These are phyloP conservation scores for Vigna reflexopilosa DNA, from an alignment of 306 rosid genomes.

Conservation along the genomic window DNA sequence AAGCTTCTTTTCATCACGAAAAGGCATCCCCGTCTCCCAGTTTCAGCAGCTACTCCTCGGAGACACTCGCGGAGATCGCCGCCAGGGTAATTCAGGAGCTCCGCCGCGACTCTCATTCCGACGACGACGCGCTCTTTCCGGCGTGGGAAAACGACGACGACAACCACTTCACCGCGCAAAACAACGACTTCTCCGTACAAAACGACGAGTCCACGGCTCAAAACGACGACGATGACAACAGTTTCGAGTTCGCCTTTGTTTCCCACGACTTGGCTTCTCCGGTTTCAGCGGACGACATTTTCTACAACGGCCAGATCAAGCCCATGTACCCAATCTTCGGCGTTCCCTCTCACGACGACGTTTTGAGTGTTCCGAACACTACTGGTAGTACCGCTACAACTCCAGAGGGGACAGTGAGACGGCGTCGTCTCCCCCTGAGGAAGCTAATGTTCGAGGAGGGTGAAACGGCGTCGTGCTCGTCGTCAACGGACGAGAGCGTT, in stretches of 20 bases:
- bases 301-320: conserved; percentile 84
- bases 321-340: conserved; percentile 76
- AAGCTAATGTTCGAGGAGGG: conserved; percentile 82
- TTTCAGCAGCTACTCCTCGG: conserved; percentile 80
- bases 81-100: conserved; percentile 78
- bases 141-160: conserved; percentile 40
- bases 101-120: conserved; percentile 47
- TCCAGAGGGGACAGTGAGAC: conserved; percentile 30
- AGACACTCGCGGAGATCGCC: conserved; percentile 85
- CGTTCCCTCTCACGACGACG: conserved; percentile 38
- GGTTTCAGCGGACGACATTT: conserved; percentile 84
- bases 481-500: conserved; percentile 67
- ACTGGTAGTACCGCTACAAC: not conserved
- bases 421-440: conserved; percentile 69
- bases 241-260: conserved; percentile 56
- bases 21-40: conserved; percentile 70
- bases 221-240: conserved; percentile 43
- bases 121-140: conserved; percentile 40
- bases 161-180: not conserved
- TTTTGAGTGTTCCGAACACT: not conserved
- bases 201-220: not conserved
- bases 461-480: conserved; percentile 57
- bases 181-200: not conserved
- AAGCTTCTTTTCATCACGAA: conserved; percentile 31
- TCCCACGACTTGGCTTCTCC: conserved; percentile 53